Conservation (phyloP, 1,284 basidiomycete genomes). For the Ustilago tritici region DNA sequence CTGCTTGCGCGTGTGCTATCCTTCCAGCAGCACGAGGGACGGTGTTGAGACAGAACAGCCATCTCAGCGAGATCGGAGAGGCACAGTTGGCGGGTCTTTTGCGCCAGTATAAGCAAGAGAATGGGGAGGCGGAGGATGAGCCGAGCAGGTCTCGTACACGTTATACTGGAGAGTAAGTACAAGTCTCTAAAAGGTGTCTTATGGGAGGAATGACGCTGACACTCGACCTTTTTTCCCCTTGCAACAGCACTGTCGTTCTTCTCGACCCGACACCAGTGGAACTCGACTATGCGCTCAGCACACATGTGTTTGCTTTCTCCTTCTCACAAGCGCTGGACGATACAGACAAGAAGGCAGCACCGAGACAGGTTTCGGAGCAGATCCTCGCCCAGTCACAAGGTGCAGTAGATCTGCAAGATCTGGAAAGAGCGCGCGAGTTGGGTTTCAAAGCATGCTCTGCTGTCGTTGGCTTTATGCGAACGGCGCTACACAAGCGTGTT, state of each 20-base stretch:
- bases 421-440: conserved; percentile 29
- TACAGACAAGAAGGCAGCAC: conserved; percentile 9
- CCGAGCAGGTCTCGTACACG: background rate
- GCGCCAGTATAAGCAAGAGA: conserved; percentile 35
- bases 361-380: conserved; percentile 35
- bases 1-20: conserved; percentile 71
- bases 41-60: conserved; percentile 48
- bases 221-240: background rate
- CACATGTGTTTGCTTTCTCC: conserved; percentile 60
- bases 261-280: conserved; percentile 62
- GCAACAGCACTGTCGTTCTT: conserved; percentile 43
- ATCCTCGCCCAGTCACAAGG: conserved; percentile 45
- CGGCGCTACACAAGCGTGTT: conserved; percentile 19
- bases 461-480: conserved; percentile 29
- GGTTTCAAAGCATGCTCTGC: conserved; percentile 29
- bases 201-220: conserved; percentile 4
- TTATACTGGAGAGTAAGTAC: conserved; percentile 43
- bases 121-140: conserved; percentile 18
- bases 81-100: conserved; percentile 36
- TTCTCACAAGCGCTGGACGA: conserved; percentile 47
- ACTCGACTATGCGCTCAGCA: conserved; percentile 55
- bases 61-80: conserved; percentile 24
- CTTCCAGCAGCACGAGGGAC: conserved; percentile 70
- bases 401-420: conserved; percentile 33
- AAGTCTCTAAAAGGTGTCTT: background rate